Evolutionary conservation across 2,329 filamentous ascomycete species (phyloP).

Genomic region (Epichloe gansuensis): DNA sequence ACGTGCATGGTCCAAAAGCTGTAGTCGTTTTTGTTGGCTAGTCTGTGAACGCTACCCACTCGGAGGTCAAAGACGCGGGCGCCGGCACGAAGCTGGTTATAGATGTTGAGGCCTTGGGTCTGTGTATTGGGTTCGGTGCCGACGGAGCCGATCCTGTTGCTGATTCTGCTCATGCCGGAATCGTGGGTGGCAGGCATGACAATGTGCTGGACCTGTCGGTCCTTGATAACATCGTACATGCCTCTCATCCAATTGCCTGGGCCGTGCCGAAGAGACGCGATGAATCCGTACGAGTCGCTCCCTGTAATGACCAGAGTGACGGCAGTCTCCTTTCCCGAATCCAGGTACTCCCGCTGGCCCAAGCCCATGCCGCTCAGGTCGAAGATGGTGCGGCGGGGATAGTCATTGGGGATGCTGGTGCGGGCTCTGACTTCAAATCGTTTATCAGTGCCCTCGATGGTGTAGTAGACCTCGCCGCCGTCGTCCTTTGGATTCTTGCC

Average conservation of each 20-base stretch:
- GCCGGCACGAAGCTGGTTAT: slow-evolving; percentile 31
- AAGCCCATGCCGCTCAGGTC: slow-evolving; percentile 19
- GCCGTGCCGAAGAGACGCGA: slow-evolving; percentile 17
- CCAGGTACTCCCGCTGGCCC: slow-evolving; percentile 21
- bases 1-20: slow-evolving; percentile 31
- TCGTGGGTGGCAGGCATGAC: slow-evolving; percentile 37
- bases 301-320: slow-evolving; percentile 24
- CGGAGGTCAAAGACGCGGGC: slow-evolving; percentile 36
- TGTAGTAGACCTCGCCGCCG: slow-evolving; percentile 21
- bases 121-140: slow-evolving; percentile 28
- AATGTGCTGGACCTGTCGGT: slow-evolving; percentile 29
- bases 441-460: slow-evolving; percentile 17
- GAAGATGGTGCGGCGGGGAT: slow-evolving; percentile 16
- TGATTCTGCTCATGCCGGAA: slow-evolving; percentile 33
- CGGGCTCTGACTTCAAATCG: slow-evolving; percentile 18
- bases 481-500: slow-evolving; percentile 11
- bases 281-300: slow-evolving; percentile 20
- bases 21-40: slow-evolving; percentile 7
- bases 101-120: slow-evolving; percentile 31
- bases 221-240: slow-evolving; percentile 20
- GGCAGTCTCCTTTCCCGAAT: slow-evolving; percentile 16
- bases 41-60: slow-evolving; percentile 19
- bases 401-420: slow-evolving; percentile 16
- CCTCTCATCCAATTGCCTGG: slow-evolving; percentile 20
- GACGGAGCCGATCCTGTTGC: slow-evolving; percentile 19